Percentiles rank a stretch among this genome's conserved stretches.
Conservation (phyloP, 805 yeast genomes). For the Wickerhamiella bombiphila region DNA sequence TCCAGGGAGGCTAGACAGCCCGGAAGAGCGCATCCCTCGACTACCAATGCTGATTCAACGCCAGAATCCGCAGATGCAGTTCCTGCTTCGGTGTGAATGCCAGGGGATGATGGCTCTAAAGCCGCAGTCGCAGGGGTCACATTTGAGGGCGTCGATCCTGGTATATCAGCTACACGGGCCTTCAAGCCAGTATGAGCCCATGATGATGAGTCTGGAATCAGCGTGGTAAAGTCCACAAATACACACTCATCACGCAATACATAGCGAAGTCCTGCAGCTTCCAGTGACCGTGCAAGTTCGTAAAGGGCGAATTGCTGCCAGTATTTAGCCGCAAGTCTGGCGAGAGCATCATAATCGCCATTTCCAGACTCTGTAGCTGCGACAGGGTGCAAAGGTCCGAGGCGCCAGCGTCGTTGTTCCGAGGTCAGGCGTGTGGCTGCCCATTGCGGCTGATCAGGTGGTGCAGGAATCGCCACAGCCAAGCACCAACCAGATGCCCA, state of each 20-base stretch:
- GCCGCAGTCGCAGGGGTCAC: background rate
- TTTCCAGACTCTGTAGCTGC: conserved; percentile 3
- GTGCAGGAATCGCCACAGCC: conserved; percentile 20
- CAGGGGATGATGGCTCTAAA: too few species aligned
- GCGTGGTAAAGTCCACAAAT: conserved; percentile 12
- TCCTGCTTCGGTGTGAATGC: too few species aligned
- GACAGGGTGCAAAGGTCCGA: conserved; percentile 14
- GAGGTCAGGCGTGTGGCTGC: conserved; percentile 14
- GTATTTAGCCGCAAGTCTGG: conserved; percentile 16
- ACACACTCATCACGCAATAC: conserved; percentile 5
- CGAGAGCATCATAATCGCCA: conserved; percentile 21
- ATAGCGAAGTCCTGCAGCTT: conserved; percentile 15
- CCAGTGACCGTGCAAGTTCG: conserved; percentile 21
- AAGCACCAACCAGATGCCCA: conserved; percentile 31
- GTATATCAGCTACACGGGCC: conserved; percentile 9
- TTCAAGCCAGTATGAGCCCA: conserved; percentile 18
- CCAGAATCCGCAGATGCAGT: too few species aligned
- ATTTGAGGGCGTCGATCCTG: too few species aligned
- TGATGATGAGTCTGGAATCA: conserved; percentile 6
- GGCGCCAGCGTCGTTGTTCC: conserved; percentile 15
- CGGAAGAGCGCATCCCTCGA: conserved; percentile 10
- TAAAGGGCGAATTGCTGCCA: conserved; percentile 20
- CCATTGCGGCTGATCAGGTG: conserved; percentile 10
- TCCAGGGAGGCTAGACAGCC: conserved; percentile 8
- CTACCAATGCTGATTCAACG: conserved; percentile 5